Evolutionary conservation across 31 red algal genomes (phyloP), one percentile per base, ranked within the genome.

Genomic region (Bonnemaisonia californica): DNA sequence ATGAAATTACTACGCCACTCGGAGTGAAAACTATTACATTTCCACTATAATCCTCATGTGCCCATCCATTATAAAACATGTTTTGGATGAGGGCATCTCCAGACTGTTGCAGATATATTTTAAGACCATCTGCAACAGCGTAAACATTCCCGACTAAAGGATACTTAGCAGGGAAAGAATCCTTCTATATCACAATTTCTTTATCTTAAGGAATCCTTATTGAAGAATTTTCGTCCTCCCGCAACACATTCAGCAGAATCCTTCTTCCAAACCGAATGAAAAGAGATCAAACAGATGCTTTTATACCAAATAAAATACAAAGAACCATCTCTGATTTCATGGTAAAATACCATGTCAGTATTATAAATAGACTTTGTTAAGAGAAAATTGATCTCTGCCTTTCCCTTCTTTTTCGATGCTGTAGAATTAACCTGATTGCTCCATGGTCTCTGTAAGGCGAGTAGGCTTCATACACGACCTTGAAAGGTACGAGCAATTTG

Each of bases 61-160:
- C 56, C 1, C 45, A 76, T 56, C 80, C 70, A 57, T 36, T 69
- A 34, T 69, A 69, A 34, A 69, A 69, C 64, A 69, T 69, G 33
- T 69, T 69, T 38, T 69, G 12, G 32, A 32, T 69, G 0, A 69
- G 0, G 9, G 39, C 32, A 34, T 69, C 64, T 34, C 64, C 64
- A 37, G 0, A 36, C 64, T 69, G 64, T 33, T 69, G 0, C 33
- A 69, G 39, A 69, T 31, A 36, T 36, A 69, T 27, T 33, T 29
- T 69, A 8, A 69, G 19, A 13, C 64, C 64, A 33, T 69, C 33
- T 69, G 26, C 4, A 32, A 69, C 29, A 33, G 29, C 7, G 33
- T 36, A 69, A 21, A 69, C 9, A 34, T 69, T 38, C 27, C 39
- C 33, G 8, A 69, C 32, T 21, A 33, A 37, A 21, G 8, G 33